Base-by-base conservation (phyloP, 2,329 filamentous ascomycete genomes). In the Fusarium abutilonis region DNA sequence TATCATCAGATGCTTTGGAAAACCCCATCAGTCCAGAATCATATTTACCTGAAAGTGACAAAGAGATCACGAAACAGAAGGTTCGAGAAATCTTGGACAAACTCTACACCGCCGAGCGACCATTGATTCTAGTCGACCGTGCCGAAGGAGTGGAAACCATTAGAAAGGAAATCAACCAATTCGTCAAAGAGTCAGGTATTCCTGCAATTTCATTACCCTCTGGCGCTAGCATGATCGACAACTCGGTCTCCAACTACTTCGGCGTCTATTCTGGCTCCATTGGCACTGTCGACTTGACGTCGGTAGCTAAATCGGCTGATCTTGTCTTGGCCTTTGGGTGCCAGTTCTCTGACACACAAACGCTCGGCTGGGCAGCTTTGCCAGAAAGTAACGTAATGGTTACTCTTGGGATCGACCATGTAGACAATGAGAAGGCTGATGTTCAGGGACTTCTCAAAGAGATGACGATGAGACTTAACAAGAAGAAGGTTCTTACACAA, bases 311-410 rank as follows among this genome's bases (percentile, higher is more conserved):
- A 2, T 50, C 49, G 3, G 34, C 43, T 1, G 63, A 66, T 9
- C 9, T 61, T 0, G 56, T 64, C 1, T 7, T 66, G 28, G 34
- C 45, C 6, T 54, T 66, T 9, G 60, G 59, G 0, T 65, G 63
- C 0, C 52, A 64, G 0, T 32, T 52, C 0, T 61, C 60, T 0
- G 63, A 67, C 10, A 42, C 55, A 0, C 58, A 67, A 9, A 67
- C 63, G 0, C 55, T 66, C 1, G 63, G 63, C 0, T 67, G 49
- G 15, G 39, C 45, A 0, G 42, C 44, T 0, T 9, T 51, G 0
- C 56, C 64, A 1, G 29, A 64, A 1, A 9, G 44, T 4, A 2
- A 35, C 0, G 26, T 3, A 0, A 51, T 66, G 17, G n/a, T 39
- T 11, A 13, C 47, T 7, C n/a, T 60, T 3, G 19, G 49, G 1